phyloP scores from a whole-genome alignment of 805 yeast genomes.

The Saccharomyces paradoxus region DNA sequence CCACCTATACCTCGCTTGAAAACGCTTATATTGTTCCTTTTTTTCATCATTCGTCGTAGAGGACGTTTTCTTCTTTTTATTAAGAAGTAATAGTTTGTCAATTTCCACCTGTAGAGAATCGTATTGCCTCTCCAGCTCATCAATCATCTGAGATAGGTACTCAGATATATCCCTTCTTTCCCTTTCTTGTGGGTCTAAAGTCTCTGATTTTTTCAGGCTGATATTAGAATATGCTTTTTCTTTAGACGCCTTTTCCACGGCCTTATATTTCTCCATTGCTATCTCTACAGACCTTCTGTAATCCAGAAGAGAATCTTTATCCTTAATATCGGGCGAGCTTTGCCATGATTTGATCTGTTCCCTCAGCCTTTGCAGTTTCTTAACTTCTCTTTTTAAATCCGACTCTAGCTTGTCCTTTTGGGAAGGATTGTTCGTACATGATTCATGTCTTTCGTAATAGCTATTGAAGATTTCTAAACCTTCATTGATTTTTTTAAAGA shows the following conservation, averaged over 20 bases:
- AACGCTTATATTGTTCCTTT: constrained; percentile 47
- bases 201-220: constrained; percentile 63
- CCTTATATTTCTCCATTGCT: constrained; percentile 95
- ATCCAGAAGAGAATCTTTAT: constrained; percentile 75
- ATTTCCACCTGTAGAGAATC: constrained; percentile 61
- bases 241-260: constrained; percentile 86
- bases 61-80: constrained; percentile 29
- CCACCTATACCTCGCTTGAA: constrained; percentile 64
- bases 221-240: constrained; percentile 91
- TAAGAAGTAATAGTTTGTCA: constrained; percentile 23
- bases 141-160: constrained; percentile 61
- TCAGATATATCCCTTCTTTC: constrained; percentile 67
- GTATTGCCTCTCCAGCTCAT: constrained; percentile 72
- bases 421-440: constrained; percentile 65
- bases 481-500: constrained; percentile 77
- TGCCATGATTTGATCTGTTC: constrained; percentile 96
- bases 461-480: constrained; percentile 82
- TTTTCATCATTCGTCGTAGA: constrained; percentile 26
- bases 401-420: constrained; percentile 90
- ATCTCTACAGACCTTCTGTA: constrained; percentile 60
- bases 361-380: constrained; percentile 83
- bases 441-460: constrained; percentile 76
- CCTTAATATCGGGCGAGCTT: constrained; percentile 83
- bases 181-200: constrained; percentile 67
- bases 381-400: constrained; percentile 90